A percentile compares a stretch with the other conserved stretches of the same genome.
These are phyloP conservation scores for Carallia pectinifolia DNA, from an alignment of 345 rosid genomes.

Conservation along the genomic window DNA sequence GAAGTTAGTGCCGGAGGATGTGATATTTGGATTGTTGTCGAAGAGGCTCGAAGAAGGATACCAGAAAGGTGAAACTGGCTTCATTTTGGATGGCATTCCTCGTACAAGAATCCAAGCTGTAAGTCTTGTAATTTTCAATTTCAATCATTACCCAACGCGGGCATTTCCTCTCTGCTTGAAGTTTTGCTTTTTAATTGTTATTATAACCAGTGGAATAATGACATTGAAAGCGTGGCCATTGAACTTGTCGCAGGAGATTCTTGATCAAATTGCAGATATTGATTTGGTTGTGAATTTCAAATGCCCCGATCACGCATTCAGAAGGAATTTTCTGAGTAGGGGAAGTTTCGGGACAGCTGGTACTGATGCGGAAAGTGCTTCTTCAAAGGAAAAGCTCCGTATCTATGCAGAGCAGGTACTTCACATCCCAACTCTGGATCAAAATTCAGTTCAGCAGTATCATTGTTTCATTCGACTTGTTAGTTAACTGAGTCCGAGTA, in stretches of 20 bases:
- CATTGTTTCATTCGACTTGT: background rate
- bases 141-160: background rate
- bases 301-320: conserved; percentile 39
- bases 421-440: background rate
- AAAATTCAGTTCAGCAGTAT: background rate
- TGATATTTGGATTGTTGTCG: conserved; percentile 71
- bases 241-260: conserved; percentile 59
- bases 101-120: conserved; percentile 74
- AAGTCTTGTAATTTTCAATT: conserved; percentile 3
- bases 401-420: conserved; percentile 60
- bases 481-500: background rate
- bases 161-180: no score
- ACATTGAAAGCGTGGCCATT: background rate
- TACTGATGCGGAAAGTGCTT: conserved; percentile 29
- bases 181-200: background rate
- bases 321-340: conserved; percentile 24
- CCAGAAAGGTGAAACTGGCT: conserved; percentile 75
- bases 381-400: conserved; percentile 45
- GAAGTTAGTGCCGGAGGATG: conserved; percentile 68
- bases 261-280: conserved; percentile 75
- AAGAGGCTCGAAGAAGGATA: conserved; percentile 89
- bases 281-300: conserved; percentile 86
- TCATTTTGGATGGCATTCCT: conserved; percentile 93
- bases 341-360: conserved; percentile 33
- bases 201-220: background rate